Evolutionary conservation across 2,329 filamentous ascomycete genomes (phyloP).

Genomic region (Achaetomium macrosporum): DNA sequence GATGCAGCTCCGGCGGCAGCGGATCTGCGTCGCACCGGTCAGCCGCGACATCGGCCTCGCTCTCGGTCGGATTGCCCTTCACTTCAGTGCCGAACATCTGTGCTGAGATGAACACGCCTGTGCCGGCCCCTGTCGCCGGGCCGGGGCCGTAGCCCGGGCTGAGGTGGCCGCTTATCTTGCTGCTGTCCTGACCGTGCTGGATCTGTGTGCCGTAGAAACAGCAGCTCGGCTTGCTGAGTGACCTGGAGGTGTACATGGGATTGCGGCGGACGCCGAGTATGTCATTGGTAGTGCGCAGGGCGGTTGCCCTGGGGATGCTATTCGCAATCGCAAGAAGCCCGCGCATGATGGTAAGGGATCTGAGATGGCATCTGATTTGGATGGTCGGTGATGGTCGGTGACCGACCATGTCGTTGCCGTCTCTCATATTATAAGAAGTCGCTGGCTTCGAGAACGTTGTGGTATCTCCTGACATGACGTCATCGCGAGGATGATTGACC

Average conservation of each 20-base stretch:
- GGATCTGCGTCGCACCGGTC: slow-evolving; percentile 23
- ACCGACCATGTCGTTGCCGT: too few relatives aligned
- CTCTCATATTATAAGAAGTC: not conserved
- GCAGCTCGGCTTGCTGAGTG: slow-evolving; percentile 3
- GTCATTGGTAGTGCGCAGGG: slow-evolving; percentile 1
- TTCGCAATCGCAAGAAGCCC: not conserved
- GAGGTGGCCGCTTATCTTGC: not conserved
- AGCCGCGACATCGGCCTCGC: slow-evolving; percentile 24
- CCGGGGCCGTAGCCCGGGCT: not conserved
- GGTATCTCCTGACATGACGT: not conserved
- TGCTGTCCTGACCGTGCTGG: slow-evolving; percentile 13
- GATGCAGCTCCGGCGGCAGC: slow-evolving; percentile 19
- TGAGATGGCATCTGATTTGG: not conserved
- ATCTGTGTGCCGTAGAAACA: slow-evolving; percentile 16
- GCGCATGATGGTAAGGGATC: slow-evolving; percentile 1
- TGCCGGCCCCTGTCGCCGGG: slow-evolving; percentile 6
- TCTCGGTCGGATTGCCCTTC: slow-evolving; percentile 24
- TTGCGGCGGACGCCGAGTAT: not conserved
- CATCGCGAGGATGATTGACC: not conserved
- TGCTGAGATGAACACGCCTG: slow-evolving; percentile 7
- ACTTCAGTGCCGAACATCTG: slow-evolving; percentile 20
- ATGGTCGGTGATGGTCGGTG: too few relatives aligned
- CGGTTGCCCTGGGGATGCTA: not conserved
- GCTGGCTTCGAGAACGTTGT: not conserved
- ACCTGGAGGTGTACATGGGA: not conserved